Percentiles rank a stretch among this genome's conserved stretches.
Evolutionary conservation across 768 basidiomycete species (phyloP).

Genomic region (Porpolomopsis calyptriformis): DNA sequence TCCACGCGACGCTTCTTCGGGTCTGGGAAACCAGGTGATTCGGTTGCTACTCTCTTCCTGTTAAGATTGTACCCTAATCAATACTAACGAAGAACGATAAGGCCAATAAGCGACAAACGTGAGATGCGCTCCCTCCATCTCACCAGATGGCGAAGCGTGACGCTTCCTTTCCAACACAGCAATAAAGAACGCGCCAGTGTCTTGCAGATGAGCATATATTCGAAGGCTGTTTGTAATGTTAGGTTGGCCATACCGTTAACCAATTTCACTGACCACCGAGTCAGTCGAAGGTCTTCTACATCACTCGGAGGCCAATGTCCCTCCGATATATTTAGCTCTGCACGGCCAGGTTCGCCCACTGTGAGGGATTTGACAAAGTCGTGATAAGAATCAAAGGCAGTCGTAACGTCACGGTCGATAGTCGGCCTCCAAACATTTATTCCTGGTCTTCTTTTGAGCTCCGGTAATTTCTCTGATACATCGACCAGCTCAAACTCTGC

Average conservation of each 20-base stretch:
- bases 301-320: constrained; percentile 79
- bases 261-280: constrained; percentile 50
- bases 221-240: constrained; percentile 46
- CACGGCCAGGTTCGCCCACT: not conserved
- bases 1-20: constrained; percentile 29
- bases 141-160: not conserved
- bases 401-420: constrained; percentile 40
- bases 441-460: constrained; percentile 68
- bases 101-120: not conserved
- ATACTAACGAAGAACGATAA: not conserved
- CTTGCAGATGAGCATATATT: constrained; percentile 90
- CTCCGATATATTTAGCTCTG: constrained; percentile 50
- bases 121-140: not conserved
- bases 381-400: constrained; percentile 48
- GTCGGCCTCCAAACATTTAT: constrained; percentile 71
- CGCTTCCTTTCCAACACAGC: constrained; percentile 62
- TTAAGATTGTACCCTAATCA: constrained; percentile 15
- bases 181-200: constrained; percentile 97
- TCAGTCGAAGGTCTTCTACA: constrained; percentile 46
- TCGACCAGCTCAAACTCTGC: constrained; percentile 73
- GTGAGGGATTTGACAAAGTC: constrained; percentile 43
- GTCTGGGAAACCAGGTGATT: constrained; percentile 30
- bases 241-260: not conserved
- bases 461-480: constrained; percentile 58
- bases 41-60: constrained; percentile 45